phyloP scores from a whole-genome alignment of 1,284 basidiomycete species.

The Malassezia arunalokei region DNA sequence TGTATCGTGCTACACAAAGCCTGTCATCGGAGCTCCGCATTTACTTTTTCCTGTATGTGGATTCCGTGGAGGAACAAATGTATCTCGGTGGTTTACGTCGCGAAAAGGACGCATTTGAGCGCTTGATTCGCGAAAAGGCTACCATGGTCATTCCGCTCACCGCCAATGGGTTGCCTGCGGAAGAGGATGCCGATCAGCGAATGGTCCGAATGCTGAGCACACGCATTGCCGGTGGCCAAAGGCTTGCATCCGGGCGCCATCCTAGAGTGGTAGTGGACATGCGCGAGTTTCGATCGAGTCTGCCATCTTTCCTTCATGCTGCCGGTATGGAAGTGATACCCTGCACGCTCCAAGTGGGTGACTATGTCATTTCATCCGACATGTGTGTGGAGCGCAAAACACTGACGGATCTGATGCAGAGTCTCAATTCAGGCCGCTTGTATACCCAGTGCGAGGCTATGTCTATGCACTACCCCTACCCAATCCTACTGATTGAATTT shows the following conservation, averaged over 20 bases:
- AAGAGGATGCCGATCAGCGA: conserved; percentile 44
- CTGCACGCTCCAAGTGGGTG: conserved; percentile 81
- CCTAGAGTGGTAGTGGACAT: conserved; percentile 86
- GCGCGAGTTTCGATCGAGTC: conserved; percentile 83
- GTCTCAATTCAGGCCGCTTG: conserved; percentile 84
- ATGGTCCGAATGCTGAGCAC: conserved; percentile 75
- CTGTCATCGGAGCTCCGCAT: conserved; percentile 70
- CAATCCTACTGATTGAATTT: conserved; percentile 91
- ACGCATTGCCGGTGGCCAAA: conserved; percentile 67
- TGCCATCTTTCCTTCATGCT: conserved; percentile 81
- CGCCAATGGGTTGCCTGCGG: conserved; percentile 57
- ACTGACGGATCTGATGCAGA: conserved; percentile 74
- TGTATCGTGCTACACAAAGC: conserved; percentile 60
- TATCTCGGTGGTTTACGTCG: conserved; percentile 75
- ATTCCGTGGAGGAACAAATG: conserved; percentile 88
- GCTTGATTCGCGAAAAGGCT: conserved; percentile 78
- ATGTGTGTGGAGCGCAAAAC: conserved; percentile 95
- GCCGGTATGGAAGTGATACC: conserved; percentile 70
- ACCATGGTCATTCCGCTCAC: conserved; percentile 85
- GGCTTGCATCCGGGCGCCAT: conserved; percentile 55
- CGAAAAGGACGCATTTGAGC: conserved; percentile 90
- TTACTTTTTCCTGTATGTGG: conserved; percentile 85
- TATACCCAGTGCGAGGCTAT: conserved; percentile 95
- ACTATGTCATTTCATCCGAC: conserved; percentile 88
- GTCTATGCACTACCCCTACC: conserved; percentile 88